Percentiles rank a stretch among this genome's conserved stretches.
Conservation (phyloP, 1,139 yeast genomes). For the Kurtzmaniella quercitrusa region DNA sequence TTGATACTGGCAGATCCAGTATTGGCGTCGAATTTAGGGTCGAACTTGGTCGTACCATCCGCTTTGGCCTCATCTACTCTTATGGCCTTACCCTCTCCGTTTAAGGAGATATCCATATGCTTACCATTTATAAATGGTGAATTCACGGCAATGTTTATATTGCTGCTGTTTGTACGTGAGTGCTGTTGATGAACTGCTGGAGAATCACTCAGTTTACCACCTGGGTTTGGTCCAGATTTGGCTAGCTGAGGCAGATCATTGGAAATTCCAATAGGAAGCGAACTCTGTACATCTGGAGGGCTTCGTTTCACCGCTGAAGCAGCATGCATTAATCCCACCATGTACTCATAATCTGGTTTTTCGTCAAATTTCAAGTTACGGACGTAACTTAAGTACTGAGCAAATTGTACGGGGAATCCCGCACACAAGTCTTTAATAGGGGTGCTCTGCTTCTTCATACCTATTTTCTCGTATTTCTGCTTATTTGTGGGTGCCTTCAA, state of each 20-base stretch:
- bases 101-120: neutral
- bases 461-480: slow-evolving; percentile 94
- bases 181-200: neutral
- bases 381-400: slow-evolving; percentile 79
- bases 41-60: neutral
- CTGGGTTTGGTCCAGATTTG: neutral
- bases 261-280: neutral
- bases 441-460: slow-evolving; percentile 88
- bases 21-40: neutral
- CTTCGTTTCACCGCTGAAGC: neutral
- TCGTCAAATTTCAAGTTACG: slow-evolving; percentile 85
- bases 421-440: slow-evolving; percentile 73
- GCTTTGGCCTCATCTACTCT: neutral
- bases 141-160: neutral
- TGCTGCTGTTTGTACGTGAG: neutral
- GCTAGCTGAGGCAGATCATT: neutral
- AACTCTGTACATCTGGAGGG: neutral
- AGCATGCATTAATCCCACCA: slow-evolving; percentile 31
- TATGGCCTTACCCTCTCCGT: neutral
- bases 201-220: neutral
- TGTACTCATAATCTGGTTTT: slow-evolving; percentile 84
- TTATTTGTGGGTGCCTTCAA: slow-evolving; percentile 97
- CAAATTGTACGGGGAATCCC: slow-evolving; percentile 83
- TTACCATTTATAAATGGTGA: slow-evolving; percentile 1
- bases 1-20: neutral